Base-by-base conservation (phyloP, 2,329 filamentous ascomycete species). In the Sporothrix pallida region DNA sequence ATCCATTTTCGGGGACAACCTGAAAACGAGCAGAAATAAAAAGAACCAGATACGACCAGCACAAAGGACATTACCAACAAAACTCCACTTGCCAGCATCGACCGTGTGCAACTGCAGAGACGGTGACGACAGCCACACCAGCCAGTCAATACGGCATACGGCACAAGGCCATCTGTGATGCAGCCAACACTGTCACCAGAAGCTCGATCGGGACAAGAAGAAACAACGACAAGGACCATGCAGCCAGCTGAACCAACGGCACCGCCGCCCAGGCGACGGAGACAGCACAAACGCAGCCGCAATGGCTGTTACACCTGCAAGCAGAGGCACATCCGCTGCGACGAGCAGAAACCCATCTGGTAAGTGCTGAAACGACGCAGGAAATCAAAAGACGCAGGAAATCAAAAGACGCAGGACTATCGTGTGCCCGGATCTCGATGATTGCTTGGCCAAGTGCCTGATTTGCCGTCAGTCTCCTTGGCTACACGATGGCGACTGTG, bases 281-380 rank as follows among this genome's bases (percentile, higher is more conserved):
- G 71, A 26, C 71, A 73, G 26, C 71, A 73, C 54, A 73, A 69
- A 52, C 71, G 71, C n/a, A 69, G 63, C 42, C 71, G 71, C 7
- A 70, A 73, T 12, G 71, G 71, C 23, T 73, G 71, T 54, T 73
- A 69, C 42, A 73, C 71, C 3, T 73, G 71, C 71, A 73, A 73
- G 44, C 71, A 73, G 63, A 37, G 71, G 44, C 71, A 73, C 63
- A 73, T 69, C 4, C 71, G 71, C 13, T 73, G 71, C n/a, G 71
- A 73, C n/a, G 71, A 73, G 44, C 42, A 73, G 26, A 60, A 58
- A 17, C 71, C 71, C 4, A 73, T 73, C 12, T 73, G 71, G 63
- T 73, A 10, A 62, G 71, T 69, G 2, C 31, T 8, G 12, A 15
- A 23, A 3, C 37, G 10, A 62, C 6, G 8, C 62, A 17, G 9